Evolutionary conservation across 352 stramenopile species (phyloP).

Genomic region (Discostella stelligera): DNA sequence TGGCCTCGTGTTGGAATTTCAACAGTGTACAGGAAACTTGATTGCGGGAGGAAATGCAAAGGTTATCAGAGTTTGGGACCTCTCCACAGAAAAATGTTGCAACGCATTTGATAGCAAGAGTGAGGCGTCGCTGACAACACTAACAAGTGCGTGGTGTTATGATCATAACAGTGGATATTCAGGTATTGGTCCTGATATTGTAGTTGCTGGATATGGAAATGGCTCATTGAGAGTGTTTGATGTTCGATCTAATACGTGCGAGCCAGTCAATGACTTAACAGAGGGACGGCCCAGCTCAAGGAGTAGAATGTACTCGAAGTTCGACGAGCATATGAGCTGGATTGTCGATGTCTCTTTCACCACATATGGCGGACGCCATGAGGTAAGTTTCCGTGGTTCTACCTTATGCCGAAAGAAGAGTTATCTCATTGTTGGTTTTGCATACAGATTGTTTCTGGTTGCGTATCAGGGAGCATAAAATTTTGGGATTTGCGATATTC

Average conservation of each 20-base stretch:
- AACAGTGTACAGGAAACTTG: slow-evolving; percentile 88
- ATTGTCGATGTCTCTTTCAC: slow-evolving; percentile 88
- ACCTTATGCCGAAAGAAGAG: slow-evolving; percentile 2
- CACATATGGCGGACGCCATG: slow-evolving; percentile 57
- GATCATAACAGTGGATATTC: slow-evolving; percentile 51
- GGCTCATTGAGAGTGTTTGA: slow-evolving; percentile 94
- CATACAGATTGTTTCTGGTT: slow-evolving; percentile 89
- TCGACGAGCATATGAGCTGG: slow-evolving; percentile 91
- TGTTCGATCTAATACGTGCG: slow-evolving; percentile 79
- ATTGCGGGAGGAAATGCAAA: slow-evolving; percentile 91
- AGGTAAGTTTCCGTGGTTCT: slow-evolving; percentile 41
- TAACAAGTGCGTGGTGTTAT: slow-evolving; percentile 75
- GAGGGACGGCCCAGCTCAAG: slow-evolving; percentile 35
- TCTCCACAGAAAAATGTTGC: slow-evolving; percentile 88
- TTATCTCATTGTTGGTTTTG: slow-evolving; percentile 80
- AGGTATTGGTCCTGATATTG: slow-evolving; percentile 78
- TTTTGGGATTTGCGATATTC: slow-evolving; percentile 93
- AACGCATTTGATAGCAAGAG: slow-evolving; percentile 76
- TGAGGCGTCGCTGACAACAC: slow-evolving; percentile 62
- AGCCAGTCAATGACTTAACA: slow-evolving; percentile 36
- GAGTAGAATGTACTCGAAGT: slow-evolving; percentile 64
- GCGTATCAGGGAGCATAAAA: slow-evolving; percentile 92
- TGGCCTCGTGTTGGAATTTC: slow-evolving; percentile 95
- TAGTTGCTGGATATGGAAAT: slow-evolving; percentile 91
- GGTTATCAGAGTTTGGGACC: slow-evolving; percentile 92